Percentiles rank a stretch among this genome's conserved stretches.
phyloP scores from a whole-genome alignment of 2,329 filamentous ascomycete species.

The Alternaria sp. region DNA sequence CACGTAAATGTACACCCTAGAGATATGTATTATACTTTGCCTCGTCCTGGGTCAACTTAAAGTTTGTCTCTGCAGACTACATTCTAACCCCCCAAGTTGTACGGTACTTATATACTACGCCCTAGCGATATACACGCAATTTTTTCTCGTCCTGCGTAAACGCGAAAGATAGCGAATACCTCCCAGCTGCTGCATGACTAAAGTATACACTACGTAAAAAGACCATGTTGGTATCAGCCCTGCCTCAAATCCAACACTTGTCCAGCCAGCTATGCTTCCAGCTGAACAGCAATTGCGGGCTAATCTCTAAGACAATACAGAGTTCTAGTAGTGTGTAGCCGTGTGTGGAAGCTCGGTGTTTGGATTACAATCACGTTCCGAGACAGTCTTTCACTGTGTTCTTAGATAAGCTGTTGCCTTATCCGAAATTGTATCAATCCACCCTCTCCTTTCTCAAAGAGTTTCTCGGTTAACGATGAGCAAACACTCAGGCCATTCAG shows the following conservation, averaged over 20 bases:
- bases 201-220: background rate
- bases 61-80: too few species aligned
- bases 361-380: background rate
- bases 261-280: too few species aligned
- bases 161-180: background rate
- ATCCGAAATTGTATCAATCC: background rate
- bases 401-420: background rate
- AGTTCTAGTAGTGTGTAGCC: background rate
- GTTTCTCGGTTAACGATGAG: accelerated
- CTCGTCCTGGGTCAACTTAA: too few species aligned
- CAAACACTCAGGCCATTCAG: accelerated
- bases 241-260: background rate
- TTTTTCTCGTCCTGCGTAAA: background rate
- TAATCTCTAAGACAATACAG: background rate
- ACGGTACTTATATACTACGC: background rate
- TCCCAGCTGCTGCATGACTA: background rate
- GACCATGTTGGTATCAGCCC: background rate
- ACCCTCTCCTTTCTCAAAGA: background rate
- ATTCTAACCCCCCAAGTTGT: too few species aligned
- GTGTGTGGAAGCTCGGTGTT: background rate
- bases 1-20: too few species aligned
- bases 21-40: too few species aligned
- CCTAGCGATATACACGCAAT: background rate
- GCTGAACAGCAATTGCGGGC: too few species aligned
- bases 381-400: background rate